Conservation (phyloP, 108 stramenopile genomes). For the Epipyxis sp. region DNA sequence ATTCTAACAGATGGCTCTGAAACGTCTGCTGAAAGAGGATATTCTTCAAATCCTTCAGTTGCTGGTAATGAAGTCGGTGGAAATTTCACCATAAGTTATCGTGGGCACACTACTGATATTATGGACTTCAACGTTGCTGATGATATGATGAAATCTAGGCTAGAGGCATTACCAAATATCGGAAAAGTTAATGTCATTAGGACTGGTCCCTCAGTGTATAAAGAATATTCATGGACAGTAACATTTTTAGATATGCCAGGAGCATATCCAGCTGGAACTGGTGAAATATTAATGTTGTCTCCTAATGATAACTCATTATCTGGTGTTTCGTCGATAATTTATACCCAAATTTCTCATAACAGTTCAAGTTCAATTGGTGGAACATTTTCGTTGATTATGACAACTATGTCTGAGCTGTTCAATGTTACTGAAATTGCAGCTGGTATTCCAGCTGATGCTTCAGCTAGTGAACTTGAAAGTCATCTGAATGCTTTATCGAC, state of each 20-base stretch:
- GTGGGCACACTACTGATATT: slow-evolving; percentile 58
- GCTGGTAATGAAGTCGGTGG: slow-evolving; percentile 67
- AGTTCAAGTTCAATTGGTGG: slow-evolving; percentile 57
- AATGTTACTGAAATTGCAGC: slow-evolving; percentile 45
- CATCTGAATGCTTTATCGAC: slow-evolving; percentile 61
- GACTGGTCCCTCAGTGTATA: slow-evolving; percentile 57
- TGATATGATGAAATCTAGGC: slow-evolving; percentile 56
- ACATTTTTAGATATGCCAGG: slow-evolving; percentile 73
- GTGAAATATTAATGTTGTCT: slow-evolving; percentile 56
- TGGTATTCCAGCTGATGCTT: slow-evolving; percentile 58
- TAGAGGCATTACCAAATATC: slow-evolving; percentile 71
- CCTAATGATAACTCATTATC: slow-evolving; percentile 9
- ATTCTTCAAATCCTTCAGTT: slow-evolving; percentile 35
- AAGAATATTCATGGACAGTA: slow-evolving; percentile 71
- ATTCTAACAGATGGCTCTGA: slow-evolving; percentile 64
- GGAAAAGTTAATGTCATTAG: slow-evolving; percentile 65
- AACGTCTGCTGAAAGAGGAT: neutral
- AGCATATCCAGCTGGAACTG: slow-evolving; percentile 66
- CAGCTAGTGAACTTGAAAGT: slow-evolving; percentile 57
- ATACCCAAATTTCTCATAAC: neutral
- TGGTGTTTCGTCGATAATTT: neutral
- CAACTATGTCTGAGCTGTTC: neutral
- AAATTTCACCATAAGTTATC: slow-evolving; percentile 60
- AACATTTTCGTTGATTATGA: slow-evolving; percentile 42
- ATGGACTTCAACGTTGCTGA: slow-evolving; percentile 76